These are phyloP conservation scores for Leishmania amazonensis DNA, from an alignment of 208 protist species.

Conservation along the genomic window DNA sequence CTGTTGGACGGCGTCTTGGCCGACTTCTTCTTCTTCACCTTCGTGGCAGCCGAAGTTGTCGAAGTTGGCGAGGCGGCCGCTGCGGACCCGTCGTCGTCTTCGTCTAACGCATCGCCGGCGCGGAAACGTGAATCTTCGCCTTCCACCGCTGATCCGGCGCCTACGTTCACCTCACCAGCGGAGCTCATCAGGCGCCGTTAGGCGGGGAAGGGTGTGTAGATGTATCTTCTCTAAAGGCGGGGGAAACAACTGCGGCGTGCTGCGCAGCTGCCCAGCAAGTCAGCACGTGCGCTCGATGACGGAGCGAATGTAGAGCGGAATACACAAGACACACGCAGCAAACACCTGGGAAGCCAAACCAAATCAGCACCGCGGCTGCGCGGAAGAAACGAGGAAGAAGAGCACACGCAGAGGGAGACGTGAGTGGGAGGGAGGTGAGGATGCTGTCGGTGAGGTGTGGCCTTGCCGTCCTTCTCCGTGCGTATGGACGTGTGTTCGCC, in stretches of 20 bases:
- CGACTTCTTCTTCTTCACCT: constrained; percentile 16
- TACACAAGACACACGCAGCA: background rate
- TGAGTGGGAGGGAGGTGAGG: background rate
- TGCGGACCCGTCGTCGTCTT: constrained; percentile 8
- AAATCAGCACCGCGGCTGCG: background rate
- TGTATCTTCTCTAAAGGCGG: background rate
- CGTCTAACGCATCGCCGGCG: background rate
- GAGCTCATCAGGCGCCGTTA: background rate
- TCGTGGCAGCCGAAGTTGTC: background rate
- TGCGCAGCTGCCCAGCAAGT: background rate
- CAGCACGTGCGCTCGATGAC: background rate
- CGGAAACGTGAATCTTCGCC: constrained; percentile 1
- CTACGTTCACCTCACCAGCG: background rate
- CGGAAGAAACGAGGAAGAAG: background rate
- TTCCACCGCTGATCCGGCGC: background rate
- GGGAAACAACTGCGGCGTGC: background rate
- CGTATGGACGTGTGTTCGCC: background rate
- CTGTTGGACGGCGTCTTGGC: constrained; percentile 14
- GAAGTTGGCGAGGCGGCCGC: constrained; percentile 12
- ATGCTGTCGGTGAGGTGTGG: background rate
- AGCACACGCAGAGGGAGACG: background rate
- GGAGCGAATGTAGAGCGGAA: background rate
- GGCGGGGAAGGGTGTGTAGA: background rate
- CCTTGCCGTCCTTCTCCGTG: background rate
- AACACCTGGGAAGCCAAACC: background rate